These are phyloP conservation scores for Erythrophleum ivorense DNA, from an alignment of 331 rosid genomes.

Conservation along the genomic window DNA sequence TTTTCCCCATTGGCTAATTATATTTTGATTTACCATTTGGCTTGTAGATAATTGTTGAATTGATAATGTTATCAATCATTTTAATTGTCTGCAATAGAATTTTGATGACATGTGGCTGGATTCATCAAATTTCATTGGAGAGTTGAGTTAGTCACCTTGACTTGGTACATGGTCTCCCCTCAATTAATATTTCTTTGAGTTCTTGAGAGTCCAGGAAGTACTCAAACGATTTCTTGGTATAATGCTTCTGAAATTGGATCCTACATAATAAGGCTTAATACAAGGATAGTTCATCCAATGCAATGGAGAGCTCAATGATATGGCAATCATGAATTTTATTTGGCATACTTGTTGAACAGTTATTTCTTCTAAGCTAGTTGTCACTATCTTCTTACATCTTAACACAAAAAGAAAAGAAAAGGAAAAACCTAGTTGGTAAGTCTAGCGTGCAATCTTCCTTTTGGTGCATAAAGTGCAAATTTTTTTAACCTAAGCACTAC, in stretches of 20 bases:
- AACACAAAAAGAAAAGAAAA: neutral
- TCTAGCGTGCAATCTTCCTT: neutral
- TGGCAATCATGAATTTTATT: neutral
- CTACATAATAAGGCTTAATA: slow-evolving; percentile 2
- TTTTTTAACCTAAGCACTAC: neutral
- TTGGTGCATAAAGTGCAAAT: neutral
- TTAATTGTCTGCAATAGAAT: neutral
- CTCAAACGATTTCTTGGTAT: neutral
- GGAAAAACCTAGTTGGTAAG: neutral
- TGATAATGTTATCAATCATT: neutral
- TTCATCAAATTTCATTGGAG: slow-evolving; percentile 10
- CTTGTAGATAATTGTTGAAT: neutral
- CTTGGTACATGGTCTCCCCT: neutral
- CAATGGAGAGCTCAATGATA: neutral
- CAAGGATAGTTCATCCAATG: neutral
- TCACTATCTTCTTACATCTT: neutral
- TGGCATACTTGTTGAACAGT: neutral
- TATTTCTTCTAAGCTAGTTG: neutral
- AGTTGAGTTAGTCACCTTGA: neutral
- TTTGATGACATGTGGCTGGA: neutral
- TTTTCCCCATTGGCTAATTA: neutral
- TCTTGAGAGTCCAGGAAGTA: neutral
- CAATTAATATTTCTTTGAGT: neutral
- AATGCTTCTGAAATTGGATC: neutral
- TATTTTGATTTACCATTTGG: neutral